Evolutionary conservation across 768 basidiomycete genomes (phyloP).

Genomic region (Tricholoma sp.): DNA sequence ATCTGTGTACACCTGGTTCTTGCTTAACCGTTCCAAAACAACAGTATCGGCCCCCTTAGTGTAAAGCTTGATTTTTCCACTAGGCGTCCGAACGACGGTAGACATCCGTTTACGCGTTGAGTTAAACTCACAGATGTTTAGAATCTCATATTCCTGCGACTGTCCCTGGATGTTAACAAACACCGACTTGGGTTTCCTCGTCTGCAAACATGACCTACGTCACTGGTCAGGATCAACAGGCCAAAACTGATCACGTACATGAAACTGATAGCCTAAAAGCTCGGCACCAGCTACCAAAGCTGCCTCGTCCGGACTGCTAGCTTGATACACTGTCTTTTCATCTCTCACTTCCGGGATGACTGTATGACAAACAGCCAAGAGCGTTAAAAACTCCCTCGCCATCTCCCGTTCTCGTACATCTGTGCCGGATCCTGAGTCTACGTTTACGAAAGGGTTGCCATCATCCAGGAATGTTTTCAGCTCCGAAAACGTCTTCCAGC

Average conservation of each 20-base stretch:
- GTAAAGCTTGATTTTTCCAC: constrained; percentile 91
- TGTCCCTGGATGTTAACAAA: constrained; percentile 78
- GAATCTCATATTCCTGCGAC: constrained; percentile 76
- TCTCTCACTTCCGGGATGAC: constrained; percentile 92
- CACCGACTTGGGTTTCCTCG: constrained; percentile 92
- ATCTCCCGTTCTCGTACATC: constrained; percentile 45
- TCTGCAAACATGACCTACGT: constrained; percentile 40
- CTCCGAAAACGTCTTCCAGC: constrained; percentile 79
- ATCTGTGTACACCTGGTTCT: constrained; percentile 80
- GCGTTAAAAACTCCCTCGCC: constrained; percentile 67
- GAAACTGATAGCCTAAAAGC: constrained; percentile 86
- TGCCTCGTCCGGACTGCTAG: constrained; percentile 96
- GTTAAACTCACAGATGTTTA: constrained; percentile 99
- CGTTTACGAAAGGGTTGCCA: constrained; percentile 57
- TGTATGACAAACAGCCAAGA: constrained; percentile 95
- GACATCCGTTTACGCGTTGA: constrained; percentile 98
- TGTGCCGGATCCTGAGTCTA: constrained; percentile 26
- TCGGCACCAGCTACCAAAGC: constrained; percentile 95
- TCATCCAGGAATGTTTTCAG: constrained; percentile 54
- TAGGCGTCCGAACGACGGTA: constrained; percentile 80
- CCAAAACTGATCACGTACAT: constrained; percentile 48
- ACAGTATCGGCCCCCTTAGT: constrained; percentile 99
- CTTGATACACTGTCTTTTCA: constrained; percentile 91
- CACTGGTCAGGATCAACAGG: background rate
- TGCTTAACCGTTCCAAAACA: constrained; percentile 88